Conservation (phyloP, 257 asterid genomes). For the Knoxia roxburghii region DNA sequence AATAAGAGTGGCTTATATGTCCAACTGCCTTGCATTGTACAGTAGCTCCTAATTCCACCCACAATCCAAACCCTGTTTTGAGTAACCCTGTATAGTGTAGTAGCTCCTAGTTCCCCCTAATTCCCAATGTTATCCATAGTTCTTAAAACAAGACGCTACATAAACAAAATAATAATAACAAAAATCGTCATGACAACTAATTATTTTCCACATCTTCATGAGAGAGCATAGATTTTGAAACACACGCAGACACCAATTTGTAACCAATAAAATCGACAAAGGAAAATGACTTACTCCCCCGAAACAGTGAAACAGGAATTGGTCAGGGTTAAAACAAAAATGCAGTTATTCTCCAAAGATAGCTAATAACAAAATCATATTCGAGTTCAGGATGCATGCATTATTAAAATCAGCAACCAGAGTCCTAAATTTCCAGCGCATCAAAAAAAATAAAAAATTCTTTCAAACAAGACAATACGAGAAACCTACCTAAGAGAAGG, state of each 20-base stretch:
- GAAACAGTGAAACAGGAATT: background rate
- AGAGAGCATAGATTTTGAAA: background rate
- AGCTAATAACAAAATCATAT: background rate
- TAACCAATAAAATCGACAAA: background rate
- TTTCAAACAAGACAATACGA: no score
- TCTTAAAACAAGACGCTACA: background rate
- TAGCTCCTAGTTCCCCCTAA: no score
- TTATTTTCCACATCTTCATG: background rate
- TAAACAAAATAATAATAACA: no score
- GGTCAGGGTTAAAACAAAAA: background rate
- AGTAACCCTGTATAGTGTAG: no score
- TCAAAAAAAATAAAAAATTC: background rate
- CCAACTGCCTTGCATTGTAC: no score
- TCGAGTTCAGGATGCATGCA: constrained; percentile 5
- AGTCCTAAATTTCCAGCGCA: background rate
- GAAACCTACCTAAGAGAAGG: background rate
- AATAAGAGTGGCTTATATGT: no score
- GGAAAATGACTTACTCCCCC: background rate
- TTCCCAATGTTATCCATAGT: background rate
- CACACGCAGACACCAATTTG: background rate
- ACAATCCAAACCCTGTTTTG: background rate
- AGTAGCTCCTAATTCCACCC: no score
- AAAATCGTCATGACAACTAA: background rate
- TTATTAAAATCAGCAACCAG: background rate
- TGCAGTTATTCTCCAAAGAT: background rate